phyloP scores from a whole-genome alignment of 2,329 filamentous ascomycete species.

The Colletotrichum sp. region DNA sequence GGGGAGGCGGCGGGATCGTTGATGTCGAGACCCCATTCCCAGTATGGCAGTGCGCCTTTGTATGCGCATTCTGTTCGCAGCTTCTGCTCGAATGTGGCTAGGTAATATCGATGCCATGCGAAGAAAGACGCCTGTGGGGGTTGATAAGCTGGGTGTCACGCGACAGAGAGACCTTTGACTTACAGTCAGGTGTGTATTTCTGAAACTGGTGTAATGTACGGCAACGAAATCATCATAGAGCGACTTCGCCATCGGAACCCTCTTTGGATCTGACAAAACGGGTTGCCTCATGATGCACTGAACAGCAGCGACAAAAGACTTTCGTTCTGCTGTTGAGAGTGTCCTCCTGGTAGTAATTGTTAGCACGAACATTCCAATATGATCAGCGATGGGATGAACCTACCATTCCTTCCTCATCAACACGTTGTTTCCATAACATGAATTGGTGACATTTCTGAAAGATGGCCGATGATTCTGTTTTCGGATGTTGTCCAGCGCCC shows the following conservation, averaged over 20 bases:
- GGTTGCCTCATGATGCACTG: conserved; percentile 30
- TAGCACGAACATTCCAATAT: neutral
- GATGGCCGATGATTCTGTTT: neutral
- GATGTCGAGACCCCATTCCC: conserved; percentile 26
- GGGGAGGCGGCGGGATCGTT: conserved; percentile 33
- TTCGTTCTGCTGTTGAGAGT: conserved; percentile 24
- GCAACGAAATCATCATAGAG: conserved; percentile 27
- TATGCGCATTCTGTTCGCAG: conserved; percentile 21
- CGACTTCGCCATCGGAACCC: conserved; percentile 23
- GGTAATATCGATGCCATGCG: conserved; percentile 23
- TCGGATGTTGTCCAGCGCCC: neutral
- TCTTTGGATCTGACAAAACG: neutral
- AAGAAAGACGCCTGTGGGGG: conserved; percentile 10
- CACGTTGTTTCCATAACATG: neutral
- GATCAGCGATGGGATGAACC: neutral
- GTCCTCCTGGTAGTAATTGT: conserved; percentile 9
- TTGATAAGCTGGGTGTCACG: no score
- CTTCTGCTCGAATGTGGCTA: conserved; percentile 16
- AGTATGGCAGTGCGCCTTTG: conserved; percentile 23
- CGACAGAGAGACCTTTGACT: neutral
- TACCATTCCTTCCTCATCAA: conserved; percentile 13
- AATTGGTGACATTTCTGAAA: neutral
- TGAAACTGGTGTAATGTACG: conserved; percentile 17
- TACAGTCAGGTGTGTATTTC: conserved; percentile 16
- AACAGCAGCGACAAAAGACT: conserved; percentile 30